A percentile compares a stretch with the other conserved stretches of the same genome.
Evolutionary conservation across 2,329 filamentous ascomycete species (phyloP).

Genomic region (Pseudocercospora macadamiae): DNA sequence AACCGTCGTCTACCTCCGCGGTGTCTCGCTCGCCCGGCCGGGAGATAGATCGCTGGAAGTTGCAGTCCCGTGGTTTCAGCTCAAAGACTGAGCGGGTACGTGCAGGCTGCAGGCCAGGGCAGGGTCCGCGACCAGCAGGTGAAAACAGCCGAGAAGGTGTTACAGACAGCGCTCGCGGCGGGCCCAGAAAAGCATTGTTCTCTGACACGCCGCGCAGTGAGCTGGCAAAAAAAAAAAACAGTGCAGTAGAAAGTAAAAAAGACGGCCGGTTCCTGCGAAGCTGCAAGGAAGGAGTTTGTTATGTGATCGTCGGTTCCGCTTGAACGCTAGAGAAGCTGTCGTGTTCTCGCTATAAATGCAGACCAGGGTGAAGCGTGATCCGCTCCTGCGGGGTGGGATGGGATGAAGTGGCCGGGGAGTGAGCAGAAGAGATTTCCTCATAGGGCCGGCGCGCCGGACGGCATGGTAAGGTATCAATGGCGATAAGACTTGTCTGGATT

Average conservation of each 20-base stretch:
- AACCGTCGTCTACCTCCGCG: conserved; percentile 3
- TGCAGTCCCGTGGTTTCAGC: conserved; percentile 16
- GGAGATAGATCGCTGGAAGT: conserved; percentile 10
- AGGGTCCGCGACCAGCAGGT: conserved; percentile 23
- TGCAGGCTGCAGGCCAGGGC: conserved; percentile 19
- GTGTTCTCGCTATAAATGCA: conserved; percentile 13
- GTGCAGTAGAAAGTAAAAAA: not conserved
- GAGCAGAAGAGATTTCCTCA: not conserved
- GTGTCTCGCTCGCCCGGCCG: conserved; percentile 4
- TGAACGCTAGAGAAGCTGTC: conserved; percentile 17
- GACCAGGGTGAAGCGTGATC: conserved; percentile 13
- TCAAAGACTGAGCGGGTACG: conserved; percentile 20
- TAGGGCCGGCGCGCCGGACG: not conserved
- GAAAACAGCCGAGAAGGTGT: conserved; percentile 19
- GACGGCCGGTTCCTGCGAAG: conserved; percentile 10
- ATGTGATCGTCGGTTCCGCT: conserved; percentile 15
- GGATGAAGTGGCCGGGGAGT: conserved; percentile 5
- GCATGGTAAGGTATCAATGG: no score
- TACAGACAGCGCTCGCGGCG: conserved; percentile 15
- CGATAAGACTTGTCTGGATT: not conserved
- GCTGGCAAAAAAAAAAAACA: not conserved
- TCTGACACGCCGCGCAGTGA: not conserved
- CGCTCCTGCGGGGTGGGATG: conserved; percentile 4
- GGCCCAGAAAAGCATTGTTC: conserved; percentile 15
- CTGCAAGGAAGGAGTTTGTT: conserved; percentile 10